Conservation (phyloP, 805 yeast genomes). For the Zygoascus ofunaensis region DNA sequence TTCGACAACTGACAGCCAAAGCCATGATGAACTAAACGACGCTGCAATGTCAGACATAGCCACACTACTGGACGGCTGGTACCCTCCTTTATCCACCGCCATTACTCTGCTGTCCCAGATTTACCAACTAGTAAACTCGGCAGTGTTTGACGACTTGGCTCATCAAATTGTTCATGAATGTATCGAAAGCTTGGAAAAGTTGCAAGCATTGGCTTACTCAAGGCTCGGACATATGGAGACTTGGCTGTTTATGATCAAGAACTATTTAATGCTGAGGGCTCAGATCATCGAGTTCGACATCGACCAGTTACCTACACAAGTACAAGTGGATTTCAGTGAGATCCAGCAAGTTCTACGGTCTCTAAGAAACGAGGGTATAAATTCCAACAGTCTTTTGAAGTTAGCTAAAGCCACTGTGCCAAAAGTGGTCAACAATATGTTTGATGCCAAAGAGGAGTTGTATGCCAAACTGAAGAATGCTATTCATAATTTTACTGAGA, state of each 20-base stretch:
- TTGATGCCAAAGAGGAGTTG: slow-evolving; percentile 67
- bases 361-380: slow-evolving; percentile 25
- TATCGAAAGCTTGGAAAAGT: slow-evolving; percentile 49
- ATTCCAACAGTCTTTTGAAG: slow-evolving; percentile 32
- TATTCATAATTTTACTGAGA: slow-evolving; percentile 60
- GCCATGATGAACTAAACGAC: slow-evolving; percentile 1
- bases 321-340: slow-evolving; percentile 75
- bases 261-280: slow-evolving; percentile 58
- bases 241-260: slow-evolving; percentile 59
- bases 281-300: slow-evolving; percentile 74
- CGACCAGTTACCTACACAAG: slow-evolving; percentile 57
- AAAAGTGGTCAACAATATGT: slow-evolving; percentile 68
- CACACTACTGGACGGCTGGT: slow-evolving; percentile 34
- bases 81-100: slow-evolving; percentile 65
- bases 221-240: slow-evolving; percentile 49
- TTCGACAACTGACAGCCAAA: slow-evolving; percentile 10
- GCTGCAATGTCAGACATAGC: slow-evolving; percentile 1
- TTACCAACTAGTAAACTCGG: slow-evolving; percentile 66
- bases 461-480: slow-evolving; percentile 62
- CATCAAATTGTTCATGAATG: slow-evolving; percentile 78
- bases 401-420: slow-evolving; percentile 66
- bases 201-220: slow-evolving; percentile 38
- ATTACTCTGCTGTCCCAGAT: slow-evolving; percentile 64
- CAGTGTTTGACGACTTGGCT: slow-evolving; percentile 79
- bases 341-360: slow-evolving; percentile 43